Conservation (phyloP, 345 rosid species). For the Gossypium sturtianum region DNA sequence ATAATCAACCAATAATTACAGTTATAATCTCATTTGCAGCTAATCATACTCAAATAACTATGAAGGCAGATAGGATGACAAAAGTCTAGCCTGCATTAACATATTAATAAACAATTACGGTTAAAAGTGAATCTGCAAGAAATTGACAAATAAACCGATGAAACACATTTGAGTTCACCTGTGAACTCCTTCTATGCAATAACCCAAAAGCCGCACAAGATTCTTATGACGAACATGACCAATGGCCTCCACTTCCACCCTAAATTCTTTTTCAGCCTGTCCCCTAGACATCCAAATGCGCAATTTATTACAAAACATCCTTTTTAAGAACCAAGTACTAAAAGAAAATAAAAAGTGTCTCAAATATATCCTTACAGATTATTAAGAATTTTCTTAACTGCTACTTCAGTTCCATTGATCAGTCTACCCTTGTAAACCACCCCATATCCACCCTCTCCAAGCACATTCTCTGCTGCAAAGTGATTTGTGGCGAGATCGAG, state of each 20-base stretch:
- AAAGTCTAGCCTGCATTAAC: not conserved
- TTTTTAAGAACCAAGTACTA: not conserved
- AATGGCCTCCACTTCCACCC: conserved; percentile 97
- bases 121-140: not conserved
- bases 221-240: conserved; percentile 97
- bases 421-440: conserved; percentile 82
- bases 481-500: conserved; percentile 78
- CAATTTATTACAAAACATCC: conserved; percentile 2
- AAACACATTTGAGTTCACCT: conserved; percentile 37
- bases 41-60: conserved; percentile 3
- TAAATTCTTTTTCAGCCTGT: conserved; percentile 94
- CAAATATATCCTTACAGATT: conserved; percentile 58
- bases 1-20: conserved; percentile 5
- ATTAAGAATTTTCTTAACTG: conserved; percentile 94
- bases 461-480: conserved; percentile 69
- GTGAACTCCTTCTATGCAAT: conserved; percentile 87
- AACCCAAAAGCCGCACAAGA: conserved; percentile 90
- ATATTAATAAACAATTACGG: not conserved
- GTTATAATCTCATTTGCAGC: conserved; percentile 6
- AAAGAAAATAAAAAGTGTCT: not conserved
- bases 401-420: conserved; percentile 88
- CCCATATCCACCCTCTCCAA: conserved; percentile 99
- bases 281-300: conserved; percentile 56
- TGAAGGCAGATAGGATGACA: not conserved
- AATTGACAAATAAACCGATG: not conserved